Base-by-base conservation (phyloP, 1,139 yeast genomes). In the Hansenula lynferdii region DNA sequence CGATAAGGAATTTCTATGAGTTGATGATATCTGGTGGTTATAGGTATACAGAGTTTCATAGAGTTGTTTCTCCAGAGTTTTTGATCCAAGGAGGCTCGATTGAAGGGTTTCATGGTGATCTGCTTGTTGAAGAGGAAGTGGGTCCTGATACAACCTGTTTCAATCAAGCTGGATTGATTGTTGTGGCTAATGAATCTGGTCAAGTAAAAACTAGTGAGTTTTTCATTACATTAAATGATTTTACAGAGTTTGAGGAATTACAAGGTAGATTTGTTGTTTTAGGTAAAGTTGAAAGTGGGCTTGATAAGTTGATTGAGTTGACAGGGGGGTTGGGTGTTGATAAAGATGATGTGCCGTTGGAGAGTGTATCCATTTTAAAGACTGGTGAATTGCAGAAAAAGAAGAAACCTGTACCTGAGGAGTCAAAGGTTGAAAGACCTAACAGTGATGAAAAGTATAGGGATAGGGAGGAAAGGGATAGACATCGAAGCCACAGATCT, bases 41-140 rank as follows among this genome's bases (percentile, higher is more conserved):
- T 17, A 22, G n/a, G 8, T 8, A 11, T 2, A 32, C 39, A 16
- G n/a, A 15, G 6, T 10, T 37, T 11, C n/a, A 23, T 5, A 28
- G 39, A 20, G 12, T 37, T 1, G 9, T 37, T 14, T 28, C 39
- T 1, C 39, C 39, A 17, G 39, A 37, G 11, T 37, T 37, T 14
- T 17, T 37, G 1, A 25, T 37, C 6, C 39, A 37, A 37, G 39
- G 39, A 15, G 39, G 39, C 15, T 17, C 15, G 5, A 28, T 28
- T 14, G 19, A 10, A 3, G 18, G 8, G 5, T 23, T n/a, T 8
- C 15, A 28, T 3, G 28, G 15, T 6, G 14, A 25, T 2, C n/a
- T 36, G 21, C 6, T 23, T 4, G 27, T 12, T 6, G 16, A 11
- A 3, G 19, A 28, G 5, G 37, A 35, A n/a, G 28, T 35, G 3